phyloP scores from a whole-genome alignment of 495 filamentous ascomycete species.

The Glonium stellatum region DNA sequence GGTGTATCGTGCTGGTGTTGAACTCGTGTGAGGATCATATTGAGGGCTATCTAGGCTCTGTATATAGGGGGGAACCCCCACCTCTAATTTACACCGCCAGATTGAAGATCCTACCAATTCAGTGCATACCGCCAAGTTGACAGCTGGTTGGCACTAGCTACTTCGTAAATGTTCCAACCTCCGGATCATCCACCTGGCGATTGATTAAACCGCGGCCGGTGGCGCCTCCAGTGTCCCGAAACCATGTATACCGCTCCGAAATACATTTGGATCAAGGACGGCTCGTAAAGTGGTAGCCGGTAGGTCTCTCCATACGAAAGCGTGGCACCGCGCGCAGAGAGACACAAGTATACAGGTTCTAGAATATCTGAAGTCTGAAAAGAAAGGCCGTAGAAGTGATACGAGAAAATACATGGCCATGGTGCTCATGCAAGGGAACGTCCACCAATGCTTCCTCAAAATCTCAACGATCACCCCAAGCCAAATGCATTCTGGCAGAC shows the following conservation, averaged over 20 bases:
- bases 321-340: background rate
- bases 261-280: background rate
- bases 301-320: background rate
- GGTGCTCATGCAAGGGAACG: background rate
- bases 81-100: too few relatives aligned
- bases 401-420: background rate
- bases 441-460: background rate
- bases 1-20: too few relatives aligned
- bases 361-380: background rate
- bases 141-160: background rate
- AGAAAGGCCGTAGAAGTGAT: background rate
- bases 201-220: background rate
- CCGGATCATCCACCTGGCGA: background rate
- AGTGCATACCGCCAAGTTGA: too few relatives aligned
- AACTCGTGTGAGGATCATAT: too few relatives aligned
- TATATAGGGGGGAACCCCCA: too few relatives aligned
- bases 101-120: too few relatives aligned
- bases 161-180: background rate
- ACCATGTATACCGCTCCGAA: background rate
- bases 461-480: background rate
- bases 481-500: slow-evolving; percentile 1
- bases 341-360: slow-evolving; percentile 1
- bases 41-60: too few relatives aligned
- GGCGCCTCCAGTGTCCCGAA: background rate
- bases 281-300: slow-evolving; percentile 4